These are phyloP conservation scores for Oxytropis ochrocephala DNA, from an alignment of 306 rosid genomes.

Conservation along the genomic window DNA sequence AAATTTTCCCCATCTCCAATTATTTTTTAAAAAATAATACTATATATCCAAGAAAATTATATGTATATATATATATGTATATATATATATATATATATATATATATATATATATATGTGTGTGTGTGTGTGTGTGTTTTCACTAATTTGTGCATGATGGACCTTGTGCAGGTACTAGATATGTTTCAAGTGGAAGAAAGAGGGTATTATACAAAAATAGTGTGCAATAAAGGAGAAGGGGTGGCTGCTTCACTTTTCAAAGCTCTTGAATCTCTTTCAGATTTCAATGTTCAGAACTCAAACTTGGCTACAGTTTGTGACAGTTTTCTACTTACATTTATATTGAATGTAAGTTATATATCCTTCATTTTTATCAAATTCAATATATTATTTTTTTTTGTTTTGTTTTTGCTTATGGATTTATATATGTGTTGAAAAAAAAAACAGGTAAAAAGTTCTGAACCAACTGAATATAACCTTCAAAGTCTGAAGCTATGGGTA, in stretches of 20 bases:
- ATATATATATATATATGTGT: no score
- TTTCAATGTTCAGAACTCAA: constrained; percentile 63
- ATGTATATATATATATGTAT: no score
- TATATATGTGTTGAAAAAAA: constrained; percentile 10
- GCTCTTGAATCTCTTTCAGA: constrained; percentile 69
- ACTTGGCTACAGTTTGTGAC: constrained; percentile 53
- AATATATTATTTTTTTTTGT: background rate
- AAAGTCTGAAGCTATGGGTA: constrained; percentile 86
- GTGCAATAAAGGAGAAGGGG: constrained; percentile 59
- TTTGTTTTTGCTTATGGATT: background rate
- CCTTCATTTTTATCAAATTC: background rate
- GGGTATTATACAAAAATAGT: constrained; percentile 62
- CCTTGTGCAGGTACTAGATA: constrained; percentile 48
- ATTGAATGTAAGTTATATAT: constrained; percentile 37
- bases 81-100: no score
- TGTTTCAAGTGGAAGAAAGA: constrained; percentile 81
- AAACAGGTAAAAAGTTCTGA: constrained; percentile 56
- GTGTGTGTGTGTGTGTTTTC: background rate
- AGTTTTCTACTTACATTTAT: constrained; percentile 57
- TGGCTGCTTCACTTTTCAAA: constrained; percentile 55
- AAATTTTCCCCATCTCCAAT: no score
- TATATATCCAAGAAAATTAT: no score
- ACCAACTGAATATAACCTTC: constrained; percentile 49
- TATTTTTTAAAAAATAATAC: no score
- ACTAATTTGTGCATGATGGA: background rate